A percentile compares a stretch with the other conserved stretches of the same genome.
Evolutionary conservation across 768 basidiomycete species (phyloP).

Genomic region (Pholiota microspora): DNA sequence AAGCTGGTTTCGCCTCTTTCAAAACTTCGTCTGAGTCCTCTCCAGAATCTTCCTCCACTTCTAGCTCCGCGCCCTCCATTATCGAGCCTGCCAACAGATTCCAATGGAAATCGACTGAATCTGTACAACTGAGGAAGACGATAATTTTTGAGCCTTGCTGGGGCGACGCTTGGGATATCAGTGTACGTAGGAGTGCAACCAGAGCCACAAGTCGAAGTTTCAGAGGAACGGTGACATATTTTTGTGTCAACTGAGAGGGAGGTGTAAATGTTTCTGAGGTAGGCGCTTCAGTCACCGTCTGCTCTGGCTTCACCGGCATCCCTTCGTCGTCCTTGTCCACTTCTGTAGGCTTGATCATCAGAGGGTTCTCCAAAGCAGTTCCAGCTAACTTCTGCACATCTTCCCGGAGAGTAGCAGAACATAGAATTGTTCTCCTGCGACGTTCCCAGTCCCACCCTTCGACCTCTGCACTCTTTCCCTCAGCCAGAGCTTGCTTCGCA

Average conservation of each 20-base stretch:
- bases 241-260: slow-evolving; percentile 90
- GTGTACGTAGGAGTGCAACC: slow-evolving; percentile 77
- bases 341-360: slow-evolving; percentile 79
- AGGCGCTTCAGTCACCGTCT: slow-evolving; percentile 7
- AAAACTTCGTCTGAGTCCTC: slow-evolving; percentile 24
- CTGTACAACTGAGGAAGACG: slow-evolving; percentile 95
- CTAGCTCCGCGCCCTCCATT: slow-evolving; percentile 49
- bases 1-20: slow-evolving; percentile 5
- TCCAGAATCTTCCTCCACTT: slow-evolving; percentile 24
- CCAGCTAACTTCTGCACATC: slow-evolving; percentile 94
- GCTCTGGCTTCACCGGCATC: slow-evolving; percentile 1
- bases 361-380: slow-evolving; percentile 69
- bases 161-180: slow-evolving; percentile 62
- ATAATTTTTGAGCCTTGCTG: slow-evolving; percentile 72
- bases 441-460: slow-evolving; percentile 85
- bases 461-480: slow-evolving; percentile 68
- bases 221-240: slow-evolving; percentile 85
- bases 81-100: slow-evolving; percentile 67
- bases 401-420: slow-evolving; percentile 95
- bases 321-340: slow-evolving; percentile 32
- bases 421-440: slow-evolving; percentile 82
- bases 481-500: slow-evolving; percentile 63
- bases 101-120: slow-evolving; percentile 98
- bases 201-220: slow-evolving; percentile 94
- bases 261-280: slow-evolving; percentile 75